Evolutionary conservation across 2,329 filamentous ascomycete species (phyloP).

Genomic region (Anthostomella pinea): DNA sequence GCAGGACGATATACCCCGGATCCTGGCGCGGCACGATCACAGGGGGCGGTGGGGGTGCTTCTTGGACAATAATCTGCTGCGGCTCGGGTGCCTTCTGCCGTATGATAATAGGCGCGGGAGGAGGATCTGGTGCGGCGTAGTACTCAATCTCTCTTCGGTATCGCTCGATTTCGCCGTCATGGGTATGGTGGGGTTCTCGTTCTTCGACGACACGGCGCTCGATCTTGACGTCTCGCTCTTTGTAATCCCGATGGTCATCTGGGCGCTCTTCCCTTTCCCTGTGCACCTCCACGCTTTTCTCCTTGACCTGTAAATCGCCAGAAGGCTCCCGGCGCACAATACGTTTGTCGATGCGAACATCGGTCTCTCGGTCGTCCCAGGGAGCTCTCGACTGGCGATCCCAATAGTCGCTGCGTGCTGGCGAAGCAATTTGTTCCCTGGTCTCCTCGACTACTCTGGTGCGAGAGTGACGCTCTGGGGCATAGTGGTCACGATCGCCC

Average conservation of each 20-base stretch:
- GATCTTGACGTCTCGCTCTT: slow-evolving; percentile 29
- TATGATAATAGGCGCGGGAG: slow-evolving; percentile 52
- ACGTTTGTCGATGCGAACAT: slow-evolving; percentile 42
- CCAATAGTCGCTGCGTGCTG: slow-evolving; percentile 41
- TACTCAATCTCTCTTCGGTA: slow-evolving; percentile 63
- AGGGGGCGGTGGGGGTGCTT: slow-evolving; percentile 51
- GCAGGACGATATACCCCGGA: slow-evolving; percentile 43
- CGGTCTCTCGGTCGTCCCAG: slow-evolving; percentile 38
- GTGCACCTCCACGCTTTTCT: slow-evolving; percentile 45
- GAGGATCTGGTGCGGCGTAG: slow-evolving; percentile 50
- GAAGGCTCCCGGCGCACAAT: slow-evolving; percentile 40
- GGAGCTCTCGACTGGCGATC: slow-evolving; percentile 37
- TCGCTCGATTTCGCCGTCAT: slow-evolving; percentile 51
- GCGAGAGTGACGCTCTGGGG: slow-evolving; percentile 25
- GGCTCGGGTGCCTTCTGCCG: slow-evolving; percentile 53
- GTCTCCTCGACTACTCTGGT: slow-evolving; percentile 41
- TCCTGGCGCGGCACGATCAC: slow-evolving; percentile 48
- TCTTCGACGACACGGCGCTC: slow-evolving; percentile 30
- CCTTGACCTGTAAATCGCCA: slow-evolving; percentile 54
- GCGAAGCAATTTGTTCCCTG: slow-evolving; percentile 31
- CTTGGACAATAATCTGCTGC: slow-evolving; percentile 61
- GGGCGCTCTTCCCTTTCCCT: slow-evolving; percentile 24
- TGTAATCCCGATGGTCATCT: slow-evolving; percentile 25
- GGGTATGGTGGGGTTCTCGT: slow-evolving; percentile 22
- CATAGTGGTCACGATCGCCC: slow-evolving; percentile 21